These are phyloP conservation scores for Alternaria metachromatica DNA, from an alignment of 2,329 filamentous ascomycete species.

Conservation along the genomic window DNA sequence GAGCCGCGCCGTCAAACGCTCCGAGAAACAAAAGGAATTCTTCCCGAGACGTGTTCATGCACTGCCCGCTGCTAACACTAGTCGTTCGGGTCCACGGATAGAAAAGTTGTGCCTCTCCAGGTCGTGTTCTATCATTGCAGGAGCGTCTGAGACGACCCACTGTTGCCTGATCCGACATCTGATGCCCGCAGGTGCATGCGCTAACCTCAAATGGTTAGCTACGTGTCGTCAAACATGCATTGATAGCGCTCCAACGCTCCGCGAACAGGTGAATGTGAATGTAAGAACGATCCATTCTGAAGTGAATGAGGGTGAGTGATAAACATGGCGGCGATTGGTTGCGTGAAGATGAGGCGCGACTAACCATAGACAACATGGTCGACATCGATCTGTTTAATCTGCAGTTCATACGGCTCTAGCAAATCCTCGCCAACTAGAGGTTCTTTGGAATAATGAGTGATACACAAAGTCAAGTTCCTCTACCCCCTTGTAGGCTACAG, in stretches of 20 bases:
- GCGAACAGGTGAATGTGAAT: neutral
- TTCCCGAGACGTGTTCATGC: slow-evolving; percentile 13
- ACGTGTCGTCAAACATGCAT: neutral
- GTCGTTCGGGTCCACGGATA: neutral
- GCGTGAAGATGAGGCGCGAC: neutral
- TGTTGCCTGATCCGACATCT: slow-evolving; percentile 1
- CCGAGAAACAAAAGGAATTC: slow-evolving; percentile 16
- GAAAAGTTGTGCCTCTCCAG: neutral
- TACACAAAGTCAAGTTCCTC: neutral
- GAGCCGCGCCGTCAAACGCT: slow-evolving; percentile 8
- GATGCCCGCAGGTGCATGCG: neutral
- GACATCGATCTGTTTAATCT: neutral
- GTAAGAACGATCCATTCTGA: neutral
- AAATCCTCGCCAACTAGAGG: neutral
- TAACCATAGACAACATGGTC: neutral
- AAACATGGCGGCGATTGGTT: neutral
- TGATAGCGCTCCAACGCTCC: neutral
- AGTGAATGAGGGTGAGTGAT: neutral
- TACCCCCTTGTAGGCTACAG: neutral
- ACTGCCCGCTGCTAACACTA: neutral
- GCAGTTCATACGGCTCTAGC: neutral
- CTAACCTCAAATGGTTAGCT: neutral
- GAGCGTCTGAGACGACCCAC: slow-evolving; percentile 1
- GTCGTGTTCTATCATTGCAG: slow-evolving; percentile 11
- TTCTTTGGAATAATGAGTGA: neutral